Percentiles rank a stretch among this genome's conserved stretches.
Conservation (phyloP, 371 early-diverging fungal genomes). For the Batrachochytrium dendrobatidis region DNA sequence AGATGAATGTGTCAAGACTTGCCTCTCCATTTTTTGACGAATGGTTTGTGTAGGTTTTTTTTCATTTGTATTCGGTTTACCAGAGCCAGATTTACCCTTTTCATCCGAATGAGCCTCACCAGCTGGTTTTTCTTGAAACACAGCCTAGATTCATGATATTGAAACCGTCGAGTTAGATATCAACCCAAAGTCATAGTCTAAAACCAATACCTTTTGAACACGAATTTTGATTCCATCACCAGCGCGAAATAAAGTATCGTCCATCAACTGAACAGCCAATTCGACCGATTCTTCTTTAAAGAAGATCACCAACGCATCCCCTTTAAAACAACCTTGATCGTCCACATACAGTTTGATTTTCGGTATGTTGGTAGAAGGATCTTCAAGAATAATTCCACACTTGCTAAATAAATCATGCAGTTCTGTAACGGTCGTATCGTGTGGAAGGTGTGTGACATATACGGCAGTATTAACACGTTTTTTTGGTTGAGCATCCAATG, state of each 20-base stretch:
- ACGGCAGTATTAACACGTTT: constrained; percentile 65
- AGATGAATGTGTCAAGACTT: constrained; percentile 1
- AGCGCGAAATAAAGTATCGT: constrained; percentile 72
- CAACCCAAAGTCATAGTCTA: background rate
- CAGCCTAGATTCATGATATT: constrained; percentile 22
- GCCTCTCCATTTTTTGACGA: constrained; percentile 69
- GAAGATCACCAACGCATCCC: constrained; percentile 86
- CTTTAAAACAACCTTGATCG: constrained; percentile 56
- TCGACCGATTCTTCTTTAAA: constrained; percentile 84
- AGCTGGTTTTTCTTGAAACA: constrained; percentile 32
- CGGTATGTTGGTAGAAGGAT: constrained; percentile 52
- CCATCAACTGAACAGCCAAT: constrained; percentile 74
- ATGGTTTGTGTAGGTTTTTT: constrained; percentile 59
- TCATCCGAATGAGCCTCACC: background rate
- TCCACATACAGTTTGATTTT: constrained; percentile 84
- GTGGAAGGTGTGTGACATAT: constrained; percentile 80
- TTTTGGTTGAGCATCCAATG: constrained; percentile 24
- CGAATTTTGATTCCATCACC: constrained; percentile 55
- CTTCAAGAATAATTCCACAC: constrained; percentile 87
- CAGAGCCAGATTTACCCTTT: background rate
- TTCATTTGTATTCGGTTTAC: constrained; percentile 5
- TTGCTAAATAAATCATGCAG: constrained; percentile 70
- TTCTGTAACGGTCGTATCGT: constrained; percentile 73
- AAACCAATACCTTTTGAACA: constrained; percentile 49
- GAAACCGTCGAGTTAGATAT: background rate